Base-by-base conservation (phyloP, 2,329 filamentous ascomycete species). In the Claviceps arundinis region DNA sequence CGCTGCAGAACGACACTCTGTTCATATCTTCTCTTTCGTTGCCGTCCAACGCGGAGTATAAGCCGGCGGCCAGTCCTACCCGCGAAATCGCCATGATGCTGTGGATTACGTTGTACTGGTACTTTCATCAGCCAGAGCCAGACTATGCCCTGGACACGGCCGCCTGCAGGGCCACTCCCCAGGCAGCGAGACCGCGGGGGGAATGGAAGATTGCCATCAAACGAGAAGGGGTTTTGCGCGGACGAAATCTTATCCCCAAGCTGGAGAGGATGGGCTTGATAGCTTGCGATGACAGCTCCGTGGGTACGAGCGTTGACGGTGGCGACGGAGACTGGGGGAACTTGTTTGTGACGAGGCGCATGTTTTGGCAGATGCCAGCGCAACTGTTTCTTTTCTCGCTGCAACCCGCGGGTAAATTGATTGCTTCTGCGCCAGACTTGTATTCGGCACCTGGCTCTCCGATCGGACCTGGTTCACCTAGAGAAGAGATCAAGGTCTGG, bases 1-100 rank as follows among this genome's bases (percentile, higher is more conserved):
- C 87, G 0, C 72, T 94, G 37, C 78, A 81, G 37, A 79, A 82
- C 64, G 91, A 97, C 67, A 83, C 81, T 60, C 75, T 96, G 53
- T 96, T 90, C 71, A 91, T 97, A 60, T 95, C 89, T 4, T 91
- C 87, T 55, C 89, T 95, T 56, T 91, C 88, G 48, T 88, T 86
- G 58, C 89, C 91, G 0, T 85, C 85, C 48, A 86, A 75, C 65
- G 80, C 71, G 63, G 89, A 95, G 48, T 94, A 85, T 70, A 88
- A 86, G 63, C 81, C 88, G 1, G 79, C 85, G 1, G 81, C 76
- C 14, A 95, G 89, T 56, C 88, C 88, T 0, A 93, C 89, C 1
- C 77, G 90, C 45, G 87, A 95, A 69, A 87, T 95, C 55, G 91
- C 91, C 58, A 89, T 96, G 87, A 95, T 96, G 85, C 76, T 97